Base-by-base conservation (phyloP, 495 filamentous ascomycete species). In the Bacidia gigantensis region DNA sequence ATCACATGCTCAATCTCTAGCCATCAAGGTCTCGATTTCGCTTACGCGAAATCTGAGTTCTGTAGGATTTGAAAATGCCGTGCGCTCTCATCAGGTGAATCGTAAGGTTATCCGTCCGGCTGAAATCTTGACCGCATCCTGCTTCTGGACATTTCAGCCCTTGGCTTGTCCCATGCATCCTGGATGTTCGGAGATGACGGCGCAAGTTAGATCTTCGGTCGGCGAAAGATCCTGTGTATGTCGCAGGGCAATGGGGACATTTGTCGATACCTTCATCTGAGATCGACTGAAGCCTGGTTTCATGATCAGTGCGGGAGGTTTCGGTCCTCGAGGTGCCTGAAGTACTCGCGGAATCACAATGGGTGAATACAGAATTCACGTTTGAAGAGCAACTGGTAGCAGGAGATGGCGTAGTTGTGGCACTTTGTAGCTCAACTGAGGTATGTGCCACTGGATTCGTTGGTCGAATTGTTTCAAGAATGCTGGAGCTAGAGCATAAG, bases 61-160 rank as follows among this genome's bases (percentile, higher is more conserved):
- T n/a, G 9, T 7, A n/a, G 20, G 41, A 9, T 17, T 18, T 22
- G 9, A 44, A 9, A 9, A n/a, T 22, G 7, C 17, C 41, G 20
- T 56, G 54, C 25, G 21, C 17, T 3, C 23, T 51, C 14, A 41
- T 5, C 12, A 52, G 5, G 25, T 56, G 55, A 43, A 47, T 46
- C 1, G 10, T 14, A 20, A 53, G 23, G 20, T 56, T 53, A 26
- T 56, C 55, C 18, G 23, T 42, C 9, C 55, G 55, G 12, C 50
- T 22, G 0, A 52, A 7, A 2, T 32, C 14, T 2, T 43, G 21
- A 10, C 12, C 25, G 20, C 55, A 56, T 44, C 21, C 49, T 0
- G 11, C 1, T 1, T 26, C 45, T 2, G 38, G 9, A 20, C 55
- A 56, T 17, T 25, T 0, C 11, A 43, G 39, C 18, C 3, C 20